Evolutionary conservation across 805 yeast species (phyloP), one percentile per base, ranked within the genome.

Genomic region (Sungouiella thailandica): DNA sequence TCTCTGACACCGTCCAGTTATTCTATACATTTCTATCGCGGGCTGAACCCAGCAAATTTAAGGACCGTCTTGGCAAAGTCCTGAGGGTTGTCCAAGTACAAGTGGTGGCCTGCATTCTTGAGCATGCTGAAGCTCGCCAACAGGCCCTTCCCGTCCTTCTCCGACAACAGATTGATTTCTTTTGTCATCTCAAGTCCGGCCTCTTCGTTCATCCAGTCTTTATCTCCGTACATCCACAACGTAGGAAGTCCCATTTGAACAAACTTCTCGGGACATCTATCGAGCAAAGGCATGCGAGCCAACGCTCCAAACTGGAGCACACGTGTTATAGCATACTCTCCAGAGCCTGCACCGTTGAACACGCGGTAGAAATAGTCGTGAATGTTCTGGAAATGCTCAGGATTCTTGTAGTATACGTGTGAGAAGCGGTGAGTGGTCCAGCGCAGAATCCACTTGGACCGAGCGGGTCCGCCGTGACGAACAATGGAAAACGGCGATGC

Each of bases 121-220:
- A 72, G 41, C 2, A 65, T 46, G 12, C 47, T 55, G 36, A 57
- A 71, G 25, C 37, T 23, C 4, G 49, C 47, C 10, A 45, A 35
- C 5, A 20, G 17, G 9, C 36, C 36, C 32, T 35, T 32, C 15
- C 41, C 36, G 25, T 28, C 29, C 5, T 40, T 13, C 17, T 28
- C 17, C 14, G 45, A 32, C 26, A 44, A 30, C 19, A 31, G 34
- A 33, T 46, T 46, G 35, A 54, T 52, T 24, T 54, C 58, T 24
- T 45, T 37, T 7, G 40, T 43, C 50, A 53, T 53, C 20, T 46
- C 51, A 23, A 29, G 51, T 2, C 87, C 87, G 9, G 80, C 83
- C 29, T 64, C 68, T 34, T 66, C 72, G 40, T 74, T 74, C 86
- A 80, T 80, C 87, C 87, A 80, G 52, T 80, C 87, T 24, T 56